These are phyloP conservation scores for Nemophila menziesii DNA, from an alignment of 257 asterid species.

Conservation along the genomic window DNA sequence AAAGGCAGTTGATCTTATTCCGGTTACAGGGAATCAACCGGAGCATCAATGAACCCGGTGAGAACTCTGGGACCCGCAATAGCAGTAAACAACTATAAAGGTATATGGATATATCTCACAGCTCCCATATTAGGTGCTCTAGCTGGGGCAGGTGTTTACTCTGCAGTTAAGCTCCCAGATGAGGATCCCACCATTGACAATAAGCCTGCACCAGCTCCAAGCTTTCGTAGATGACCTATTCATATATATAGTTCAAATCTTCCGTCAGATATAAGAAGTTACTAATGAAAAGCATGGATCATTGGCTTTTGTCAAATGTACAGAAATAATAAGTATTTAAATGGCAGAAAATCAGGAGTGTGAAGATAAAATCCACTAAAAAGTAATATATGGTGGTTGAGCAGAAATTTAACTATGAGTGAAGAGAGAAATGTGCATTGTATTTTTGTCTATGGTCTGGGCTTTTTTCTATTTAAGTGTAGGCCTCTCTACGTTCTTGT, in stretches of 20 bases:
- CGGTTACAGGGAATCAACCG: slow-evolving; percentile 44
- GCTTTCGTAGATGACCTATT: slow-evolving; percentile 41
- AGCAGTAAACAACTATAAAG: slow-evolving; percentile 61
- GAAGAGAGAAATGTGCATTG: background rate
- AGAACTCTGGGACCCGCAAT: slow-evolving; percentile 81
- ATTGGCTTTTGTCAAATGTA: background rate
- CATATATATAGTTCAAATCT: no score
- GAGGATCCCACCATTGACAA: slow-evolving; percentile 17
- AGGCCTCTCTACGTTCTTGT: background rate
- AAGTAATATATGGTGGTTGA: background rate
- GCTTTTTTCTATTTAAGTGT: background rate
- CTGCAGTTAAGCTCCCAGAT: slow-evolving; percentile 60
- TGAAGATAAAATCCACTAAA: background rate
- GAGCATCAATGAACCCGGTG: slow-evolving; percentile 91
- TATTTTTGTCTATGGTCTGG: background rate
- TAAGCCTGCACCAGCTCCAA: slow-evolving; percentile 32
- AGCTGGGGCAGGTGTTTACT: slow-evolving; percentile 63
- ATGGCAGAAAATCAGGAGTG: background rate
- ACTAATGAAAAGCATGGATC: background rate
- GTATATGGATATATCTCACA: slow-evolving; percentile 67
- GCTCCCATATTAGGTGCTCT: slow-evolving; percentile 76
- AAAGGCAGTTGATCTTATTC: background rate
- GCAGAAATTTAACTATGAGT: background rate
- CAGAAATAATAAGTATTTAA: background rate
- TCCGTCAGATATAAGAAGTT: background rate